Evolutionary conservation across 352 stramenopile genomes (phyloP), one percentile per base, ranked within the genome.

Genomic region (Salisapilia sapeloensis): DNA sequence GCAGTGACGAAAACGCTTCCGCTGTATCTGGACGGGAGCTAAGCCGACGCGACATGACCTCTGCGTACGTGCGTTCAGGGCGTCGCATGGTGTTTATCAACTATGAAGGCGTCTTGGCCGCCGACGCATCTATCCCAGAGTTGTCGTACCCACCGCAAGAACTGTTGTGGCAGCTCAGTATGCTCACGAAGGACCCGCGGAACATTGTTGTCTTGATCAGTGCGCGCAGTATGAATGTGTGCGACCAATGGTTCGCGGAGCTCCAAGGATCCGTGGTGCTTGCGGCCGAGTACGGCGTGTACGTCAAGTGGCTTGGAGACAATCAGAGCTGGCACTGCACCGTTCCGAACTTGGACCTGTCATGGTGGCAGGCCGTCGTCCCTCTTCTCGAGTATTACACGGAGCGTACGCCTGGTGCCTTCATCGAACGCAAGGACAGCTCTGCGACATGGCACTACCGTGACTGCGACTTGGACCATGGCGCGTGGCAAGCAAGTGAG

Each of bases 371-470:
- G 30, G 56, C 82, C 33, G 69, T 89, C 1, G 37, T 82, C 6
- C 72, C 72, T 8, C 35, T 85, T 36, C 53, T 89, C 10, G 66
- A 85, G 22, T 84, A 84, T 38, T 89, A 84, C 44, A 84, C 72
- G 1, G 75, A 87, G 39, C 69, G 71, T 6, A 91, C 75, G 5
- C 75, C 75, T 23, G 75, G 75, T 10, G 62, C 65, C 6, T 87
- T 81, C 33, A 86, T 91, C 16, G 75, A 91, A 41, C 56, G 58
- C 6, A 91, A 91, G 19, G 70, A 84, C 25, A 82, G 65, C 37
- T 91, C 75, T 6, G 54, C 92, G 13, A 71, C 79, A 13, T 94
- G 81, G 81, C 78, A 94, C 46, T 94, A 94, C 44, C 63, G 66
- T 8, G 78, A 92, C 29, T 86, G 72, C 29, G 80, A 94, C 48